These are phyloP conservation scores for Sporothrix curviconia DNA, from an alignment of 2,329 filamentous ascomycete species.

Conservation along the genomic window DNA sequence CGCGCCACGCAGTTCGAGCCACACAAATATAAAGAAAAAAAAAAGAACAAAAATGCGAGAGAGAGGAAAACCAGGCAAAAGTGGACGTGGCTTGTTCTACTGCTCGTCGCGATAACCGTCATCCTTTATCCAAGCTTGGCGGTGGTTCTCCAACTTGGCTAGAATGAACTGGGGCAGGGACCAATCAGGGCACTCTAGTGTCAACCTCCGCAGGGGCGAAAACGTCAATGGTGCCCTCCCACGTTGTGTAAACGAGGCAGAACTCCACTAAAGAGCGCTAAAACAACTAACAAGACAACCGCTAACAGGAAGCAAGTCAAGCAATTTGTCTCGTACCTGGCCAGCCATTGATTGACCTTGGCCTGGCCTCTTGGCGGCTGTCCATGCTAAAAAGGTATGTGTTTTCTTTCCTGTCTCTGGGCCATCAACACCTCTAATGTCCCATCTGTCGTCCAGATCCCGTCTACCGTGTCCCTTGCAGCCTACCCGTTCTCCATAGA, in stretches of 20 bases:
- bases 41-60: neutral
- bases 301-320: too few species aligned
- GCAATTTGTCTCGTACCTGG: too few species aligned
- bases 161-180: too few species aligned
- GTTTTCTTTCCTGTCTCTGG: neutral
- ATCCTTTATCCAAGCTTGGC: neutral
- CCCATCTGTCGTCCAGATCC: too few species aligned
- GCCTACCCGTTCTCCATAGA: neutral
- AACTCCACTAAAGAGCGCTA: neutral
- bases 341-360: too few species aligned
- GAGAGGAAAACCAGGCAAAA: neutral
- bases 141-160: neutral
- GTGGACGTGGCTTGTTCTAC: too few species aligned
- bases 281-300: neutral
- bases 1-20: too few species aligned
- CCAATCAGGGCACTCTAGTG: neutral
- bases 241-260: neutral
- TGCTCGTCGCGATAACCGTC: neutral
- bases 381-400: too few species aligned
- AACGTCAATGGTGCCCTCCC: constrained; percentile 1
- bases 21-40: too few species aligned
- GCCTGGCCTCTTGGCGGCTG: too few species aligned
- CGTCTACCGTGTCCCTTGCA: too few species aligned
- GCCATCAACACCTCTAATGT: too few species aligned
- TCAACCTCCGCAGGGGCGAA: neutral